These are phyloP conservation scores for Candida gorgasii DNA, from an alignment of 805 yeast genomes.

Conservation along the genomic window DNA sequence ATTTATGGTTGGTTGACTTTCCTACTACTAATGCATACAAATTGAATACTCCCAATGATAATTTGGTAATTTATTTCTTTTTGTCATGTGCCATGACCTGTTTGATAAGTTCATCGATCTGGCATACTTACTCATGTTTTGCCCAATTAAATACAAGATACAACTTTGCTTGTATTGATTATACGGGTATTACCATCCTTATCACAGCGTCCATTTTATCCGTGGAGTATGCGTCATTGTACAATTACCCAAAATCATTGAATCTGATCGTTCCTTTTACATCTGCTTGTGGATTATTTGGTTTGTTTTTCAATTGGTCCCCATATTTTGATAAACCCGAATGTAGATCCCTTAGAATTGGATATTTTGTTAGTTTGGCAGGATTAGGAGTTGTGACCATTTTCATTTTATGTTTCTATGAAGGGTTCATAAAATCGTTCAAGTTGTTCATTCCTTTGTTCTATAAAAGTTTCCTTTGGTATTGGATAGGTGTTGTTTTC, in stretches of 20 bases:
- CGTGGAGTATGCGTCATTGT: constrained; percentile 78
- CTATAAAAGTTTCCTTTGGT: constrained; percentile 72
- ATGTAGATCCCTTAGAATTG: constrained; percentile 73
- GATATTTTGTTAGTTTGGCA: constrained; percentile 78
- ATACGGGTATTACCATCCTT: constrained; percentile 88
- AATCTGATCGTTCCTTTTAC: constrained; percentile 60
- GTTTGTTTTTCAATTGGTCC: constrained; percentile 87
- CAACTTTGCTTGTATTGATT: constrained; percentile 89
- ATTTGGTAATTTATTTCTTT: constrained; percentile 60
- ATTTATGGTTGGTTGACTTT: constrained; percentile 58
- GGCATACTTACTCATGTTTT: constrained; percentile 92
- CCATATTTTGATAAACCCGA: constrained; percentile 88
- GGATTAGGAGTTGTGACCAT: constrained; percentile 72
- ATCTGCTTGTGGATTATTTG: constrained; percentile 63
- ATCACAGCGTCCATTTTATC: constrained; percentile 88
- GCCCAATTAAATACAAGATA: constrained; percentile 62
- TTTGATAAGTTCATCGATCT: constrained; percentile 71
- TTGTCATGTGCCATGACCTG: constrained; percentile 75
- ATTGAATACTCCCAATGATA: constrained; percentile 42
- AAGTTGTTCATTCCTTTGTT: constrained; percentile 62
- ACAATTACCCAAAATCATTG: constrained; percentile 54
- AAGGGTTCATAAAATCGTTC: constrained; percentile 56
- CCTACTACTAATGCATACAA: constrained; percentile 59
- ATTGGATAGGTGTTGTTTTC: constrained; percentile 78
- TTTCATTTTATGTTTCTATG: constrained; percentile 51